Evolutionary conservation across 1,284 basidiomycete species (phyloP), one percentile per base, ranked within the genome.

Genomic region (Microbotryum silenes-acaulis): DNA sequence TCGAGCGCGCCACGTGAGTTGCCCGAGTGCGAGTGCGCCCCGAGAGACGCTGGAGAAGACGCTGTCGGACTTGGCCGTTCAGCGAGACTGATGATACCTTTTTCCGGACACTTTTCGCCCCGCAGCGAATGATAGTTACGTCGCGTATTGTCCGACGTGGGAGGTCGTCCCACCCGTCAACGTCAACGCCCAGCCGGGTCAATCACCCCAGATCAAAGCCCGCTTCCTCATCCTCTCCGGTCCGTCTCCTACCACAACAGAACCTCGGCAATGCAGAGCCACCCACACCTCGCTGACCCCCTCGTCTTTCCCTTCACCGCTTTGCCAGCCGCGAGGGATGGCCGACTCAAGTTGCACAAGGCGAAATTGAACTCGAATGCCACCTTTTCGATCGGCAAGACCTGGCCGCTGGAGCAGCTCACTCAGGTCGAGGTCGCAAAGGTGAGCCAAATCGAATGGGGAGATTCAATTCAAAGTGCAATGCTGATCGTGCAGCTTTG

Each of bases 351-450:
- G 48, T 53, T 97, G 27, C 91, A 98, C 81, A 98, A 99, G 77
- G 91, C 92, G 8, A 97, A 97, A 77, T 78, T 91, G 63, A 98
- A 99, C 75, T 85, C 87, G 46, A 98, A 97, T 73, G 88, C 89
- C 46, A 85, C 89, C 0, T 98, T 96, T 78, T 97, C 92, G 23
- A 90, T 97, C 59, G 96, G 96, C 25, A 99, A 99, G 79, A 92
- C 93, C 10, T 99, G 96, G 96, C 83, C 81, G 66, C 76, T 97
- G 49, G 77, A 83, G 53, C 91, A 94, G 73, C 81, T 98, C 67
- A 81, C 87, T 59, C 84, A 79, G 42, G 75, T 98, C 52, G 86
- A 92, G 67, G 85, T 93, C 50, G 69, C 84, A 44, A 81, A 81
- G 71, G 91, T 91, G 25, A 25, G 25, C 25, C 25, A 23, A 23